Percentiles rank a stretch among this genome's conserved stretches.
phyloP scores from a whole-genome alignment of 2,329 filamentous ascomycete genomes.

The Metarhizium robertsii region DNA sequence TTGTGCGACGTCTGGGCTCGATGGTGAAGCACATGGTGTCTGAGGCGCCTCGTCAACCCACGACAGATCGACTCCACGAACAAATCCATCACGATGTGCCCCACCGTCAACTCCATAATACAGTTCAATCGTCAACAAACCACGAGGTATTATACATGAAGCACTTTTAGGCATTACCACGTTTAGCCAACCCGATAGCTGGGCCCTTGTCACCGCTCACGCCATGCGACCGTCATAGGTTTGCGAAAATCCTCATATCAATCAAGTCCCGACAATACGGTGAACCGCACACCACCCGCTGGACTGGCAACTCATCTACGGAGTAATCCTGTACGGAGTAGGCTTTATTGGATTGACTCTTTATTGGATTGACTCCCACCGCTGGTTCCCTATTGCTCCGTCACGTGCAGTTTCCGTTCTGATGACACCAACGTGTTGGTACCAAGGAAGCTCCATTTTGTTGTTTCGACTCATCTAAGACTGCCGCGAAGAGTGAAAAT shows the following conservation, averaged over 20 bases:
- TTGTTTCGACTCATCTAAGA: background rate
- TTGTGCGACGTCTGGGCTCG: background rate
- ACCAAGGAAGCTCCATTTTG: background rate
- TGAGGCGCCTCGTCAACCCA: conserved; percentile 1
- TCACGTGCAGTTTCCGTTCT: background rate
- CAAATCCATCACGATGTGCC: background rate
- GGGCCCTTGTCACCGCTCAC: too few species aligned
- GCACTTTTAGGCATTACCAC: too few species aligned
- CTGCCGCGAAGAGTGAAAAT: background rate
- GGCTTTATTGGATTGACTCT: too few species aligned
- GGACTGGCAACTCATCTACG: background rate
- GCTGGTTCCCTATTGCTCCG: background rate
- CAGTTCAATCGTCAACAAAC: too few species aligned
- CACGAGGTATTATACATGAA: too few species aligned
- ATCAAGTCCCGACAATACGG: background rate
- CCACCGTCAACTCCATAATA: background rate
- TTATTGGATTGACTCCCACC: too few species aligned
- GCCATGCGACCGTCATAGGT: too few species aligned
- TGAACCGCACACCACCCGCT: background rate
- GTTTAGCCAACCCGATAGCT: too few species aligned
- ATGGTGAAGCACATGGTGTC: conserved; percentile 4
- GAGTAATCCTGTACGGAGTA: too few species aligned
- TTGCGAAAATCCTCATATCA: too few species aligned
- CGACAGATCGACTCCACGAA: background rate
- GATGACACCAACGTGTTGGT: background rate